phyloP scores from a whole-genome alignment of 805 yeast genomes.

The Kuraishia molischiana region DNA sequence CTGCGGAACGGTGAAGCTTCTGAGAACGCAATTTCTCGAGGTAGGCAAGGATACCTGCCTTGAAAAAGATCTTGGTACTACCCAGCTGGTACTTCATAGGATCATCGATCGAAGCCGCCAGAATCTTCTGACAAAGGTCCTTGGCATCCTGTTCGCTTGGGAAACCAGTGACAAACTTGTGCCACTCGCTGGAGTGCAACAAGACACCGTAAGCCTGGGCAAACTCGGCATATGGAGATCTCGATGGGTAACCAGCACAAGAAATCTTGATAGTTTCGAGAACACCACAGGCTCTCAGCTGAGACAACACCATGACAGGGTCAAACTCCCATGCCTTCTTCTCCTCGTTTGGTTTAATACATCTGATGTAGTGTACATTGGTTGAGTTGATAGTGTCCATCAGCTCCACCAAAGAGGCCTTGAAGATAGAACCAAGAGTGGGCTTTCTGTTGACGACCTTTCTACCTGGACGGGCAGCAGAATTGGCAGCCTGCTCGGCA shows the following conservation, averaged over 20 bases:
- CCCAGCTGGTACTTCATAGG: conserved; percentile 77
- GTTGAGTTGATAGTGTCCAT: conserved; percentile 92
- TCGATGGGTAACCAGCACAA: conserved; percentile 95
- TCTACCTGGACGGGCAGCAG: conserved; percentile 19
- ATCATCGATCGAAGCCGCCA: conserved; percentile 55
- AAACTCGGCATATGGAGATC: conserved; percentile 93
- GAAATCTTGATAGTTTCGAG: conserved; percentile 93
- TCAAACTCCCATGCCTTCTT: conserved; percentile 95
- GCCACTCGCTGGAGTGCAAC: conserved; percentile 63
- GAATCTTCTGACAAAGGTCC: conserved; percentile 58
- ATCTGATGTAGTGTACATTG: conserved; percentile 92
- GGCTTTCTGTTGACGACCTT: conserved; percentile 57
- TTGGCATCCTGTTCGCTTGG: conserved; percentile 47
- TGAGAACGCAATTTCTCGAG: conserved; percentile 79
- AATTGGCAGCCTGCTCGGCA: conserved; percentile 23
- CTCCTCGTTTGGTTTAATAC: conserved; percentile 93
- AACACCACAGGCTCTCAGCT: conserved; percentile 97
- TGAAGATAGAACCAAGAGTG: conserved; percentile 90
- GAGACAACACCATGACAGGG: conserved; percentile 89
- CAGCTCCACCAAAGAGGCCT: conserved; percentile 75
- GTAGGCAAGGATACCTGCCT: conserved; percentile 93
- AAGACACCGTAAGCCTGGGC: conserved; percentile 82
- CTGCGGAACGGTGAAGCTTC: conserved; percentile 70
- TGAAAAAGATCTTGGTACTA: conserved; percentile 86
- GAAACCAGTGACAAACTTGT: conserved; percentile 40